phyloP scores from a whole-genome alignment of 2,329 filamentous ascomycete genomes.

The Daldinia sp. region DNA sequence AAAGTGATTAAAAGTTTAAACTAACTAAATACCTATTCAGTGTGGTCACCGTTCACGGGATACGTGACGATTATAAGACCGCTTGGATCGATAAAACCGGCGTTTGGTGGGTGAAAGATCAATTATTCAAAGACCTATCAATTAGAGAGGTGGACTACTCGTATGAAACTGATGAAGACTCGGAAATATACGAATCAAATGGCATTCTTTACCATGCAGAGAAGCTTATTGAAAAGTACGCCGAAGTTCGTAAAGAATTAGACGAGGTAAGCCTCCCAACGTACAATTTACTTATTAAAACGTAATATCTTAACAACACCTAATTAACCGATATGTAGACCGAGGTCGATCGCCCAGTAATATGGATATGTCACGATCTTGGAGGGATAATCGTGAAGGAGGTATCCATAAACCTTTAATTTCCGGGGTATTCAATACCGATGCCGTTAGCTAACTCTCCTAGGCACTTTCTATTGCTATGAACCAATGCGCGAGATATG shows the following conservation, averaged over 20 bases:
- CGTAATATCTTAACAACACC: not conserved
- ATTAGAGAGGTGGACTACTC: not conserved
- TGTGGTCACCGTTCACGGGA: conserved; percentile 31
- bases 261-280: not conserved
- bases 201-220: not conserved
- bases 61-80: conserved; percentile 33
- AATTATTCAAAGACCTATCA: not conserved
- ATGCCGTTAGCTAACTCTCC: not conserved
- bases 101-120: conserved; percentile 15
- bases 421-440: not conserved
- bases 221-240: not conserved
- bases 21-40: conserved; percentile 6
- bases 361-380: conserved; percentile 36
- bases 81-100: conserved; percentile 25
- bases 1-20: not conserved
- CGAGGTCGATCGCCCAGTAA: conserved; percentile 29
- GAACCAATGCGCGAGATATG: not conserved
- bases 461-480: not conserved
- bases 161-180: not conserved
- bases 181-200: not conserved
- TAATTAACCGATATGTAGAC: conserved; percentile 2
- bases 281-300: not conserved
- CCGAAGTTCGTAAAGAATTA: not conserved
- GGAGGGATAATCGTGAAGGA: conserved; percentile 32
- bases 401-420: conserved; percentile 6